Base-by-base conservation (phyloP, 2,329 filamentous ascomycete genomes). In the Myriosclerotinia duriaeana region DNA sequence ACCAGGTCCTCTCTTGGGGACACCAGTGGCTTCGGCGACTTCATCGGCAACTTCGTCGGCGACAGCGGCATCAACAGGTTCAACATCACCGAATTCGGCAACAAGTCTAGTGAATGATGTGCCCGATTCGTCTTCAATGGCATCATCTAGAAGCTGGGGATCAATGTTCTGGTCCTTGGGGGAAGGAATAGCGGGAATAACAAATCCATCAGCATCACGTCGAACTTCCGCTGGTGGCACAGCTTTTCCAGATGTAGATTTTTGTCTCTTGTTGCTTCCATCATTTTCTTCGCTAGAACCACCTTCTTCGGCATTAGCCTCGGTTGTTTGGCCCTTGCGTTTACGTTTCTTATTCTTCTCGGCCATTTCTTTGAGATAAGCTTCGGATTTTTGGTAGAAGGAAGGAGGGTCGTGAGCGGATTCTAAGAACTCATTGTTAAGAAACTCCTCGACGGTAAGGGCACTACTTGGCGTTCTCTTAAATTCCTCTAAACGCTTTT, bases 401-500 rank as follows among this genome's bases (percentile, higher is more conserved):
- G 92, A 89, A 0, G 95, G 95, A 0, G 95, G 95, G 72, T 96
- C 91, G 70, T 91, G 89, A 34, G 85, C 80, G 34, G 89, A 88
- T 72, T 93, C 91, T 26, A 93, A 78, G 68, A 91, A 88, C 67
- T 89, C 88, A 61, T 86, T 82, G 69, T 87, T 85, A 58, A 91
- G 83, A 74, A 97, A 97, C 73, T 97, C 89, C 69, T 93, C 89
- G 26, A 99, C 91, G 0, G 92, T 95, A 78, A 98, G 84, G 61
- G 87, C 86, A 71, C 92, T 92, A 68, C 90, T 93, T 69, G 92
- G 90, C 0, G 94, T 97, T 42, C 89, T 85, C 70, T 91, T 92
- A 79, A 98, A 99, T 76, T 99, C 95, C 71, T 93, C 89, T 12
- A 99, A 81, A 69, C 95, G 92, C 76, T 94, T 92, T 74, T 93